Conservation (phyloP, 2,329 filamentous ascomycete species). For the Phaeosphaeriaceae sp. region DNA sequence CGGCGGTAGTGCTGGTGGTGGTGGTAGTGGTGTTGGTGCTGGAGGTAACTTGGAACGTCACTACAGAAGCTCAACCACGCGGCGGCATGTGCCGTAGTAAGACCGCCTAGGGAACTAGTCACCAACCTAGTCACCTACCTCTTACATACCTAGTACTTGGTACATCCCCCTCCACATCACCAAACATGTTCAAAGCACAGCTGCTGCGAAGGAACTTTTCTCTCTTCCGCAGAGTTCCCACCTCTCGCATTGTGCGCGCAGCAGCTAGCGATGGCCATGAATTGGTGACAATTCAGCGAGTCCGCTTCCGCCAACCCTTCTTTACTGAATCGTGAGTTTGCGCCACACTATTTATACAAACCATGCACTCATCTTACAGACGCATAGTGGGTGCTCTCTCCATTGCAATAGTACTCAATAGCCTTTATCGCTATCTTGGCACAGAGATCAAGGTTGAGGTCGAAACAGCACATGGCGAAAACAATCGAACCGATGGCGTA, state of each 20-base stretch:
- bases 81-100: conserved; percentile 22
- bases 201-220: conserved; percentile 47
- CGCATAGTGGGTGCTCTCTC: conserved; percentile 33
- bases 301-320: conserved; percentile 49
- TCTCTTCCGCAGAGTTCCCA: conserved; percentile 36
- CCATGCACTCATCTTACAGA: conserved; percentile 21
- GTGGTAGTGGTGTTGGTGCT: conserved; percentile 29
- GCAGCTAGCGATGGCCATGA: conserved; percentile 41
- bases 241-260: conserved; percentile 30
- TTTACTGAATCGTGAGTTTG: conserved; percentile 42
- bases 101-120: too few relatives aligned
- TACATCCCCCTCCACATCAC: conserved; percentile 16
- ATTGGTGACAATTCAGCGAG: conserved; percentile 44
- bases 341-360: conserved; percentile 1
- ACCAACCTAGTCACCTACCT: too few relatives aligned
- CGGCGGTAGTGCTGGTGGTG: conserved; percentile 26
- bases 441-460: conserved; percentile 32
- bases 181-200: conserved; percentile 48
- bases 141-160: too few relatives aligned
- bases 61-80: conserved; percentile 21
- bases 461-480: conserved; percentile 22
- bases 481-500: conserved; percentile 22
- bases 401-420: conserved; percentile 25
- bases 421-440: conserved; percentile 29
- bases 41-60: conserved; percentile 35